Conservation (phyloP, 225 moss, liverwort and hornwort species). For the Rhytidiadelphus loreus region DNA sequence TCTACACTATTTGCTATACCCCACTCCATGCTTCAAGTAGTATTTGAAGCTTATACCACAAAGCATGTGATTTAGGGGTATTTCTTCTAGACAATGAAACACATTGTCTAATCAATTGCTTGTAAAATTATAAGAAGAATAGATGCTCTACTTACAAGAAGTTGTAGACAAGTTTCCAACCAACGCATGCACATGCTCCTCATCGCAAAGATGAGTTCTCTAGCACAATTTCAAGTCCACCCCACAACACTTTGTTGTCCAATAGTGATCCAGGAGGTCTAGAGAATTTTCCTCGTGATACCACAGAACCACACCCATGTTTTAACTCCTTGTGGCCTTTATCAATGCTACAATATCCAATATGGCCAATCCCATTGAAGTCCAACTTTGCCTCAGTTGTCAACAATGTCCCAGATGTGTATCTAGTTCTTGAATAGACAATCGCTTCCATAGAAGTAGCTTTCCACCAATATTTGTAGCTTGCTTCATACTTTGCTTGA, state of each 20-base stretch:
- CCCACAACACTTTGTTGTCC: not conserved
- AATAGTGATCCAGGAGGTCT: not conserved
- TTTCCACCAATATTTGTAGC: not conserved
- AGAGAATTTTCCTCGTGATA: not conserved
- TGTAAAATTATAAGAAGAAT: no score
- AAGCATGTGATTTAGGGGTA: not conserved
- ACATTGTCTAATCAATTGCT: not conserved
- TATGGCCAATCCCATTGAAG: accelerated
- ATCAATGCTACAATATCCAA: not conserved
- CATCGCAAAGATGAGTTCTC: no score
- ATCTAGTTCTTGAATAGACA: not conserved
- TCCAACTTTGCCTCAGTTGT: no score
- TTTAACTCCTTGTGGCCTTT: accelerated
- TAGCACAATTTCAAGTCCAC: not conserved
- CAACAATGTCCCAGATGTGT: not conserved
- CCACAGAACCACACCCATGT: not conserved
- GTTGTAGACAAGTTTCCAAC: not conserved
- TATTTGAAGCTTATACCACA: not conserved
- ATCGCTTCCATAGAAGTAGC: not conserved
- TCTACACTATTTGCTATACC: no score
- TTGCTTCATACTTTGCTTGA: accelerated
- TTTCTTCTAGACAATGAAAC: not conserved
- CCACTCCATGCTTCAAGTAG: not conserved
- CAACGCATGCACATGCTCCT: accelerated
- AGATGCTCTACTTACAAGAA: not conserved